Percentiles rank a stretch among this genome's conserved stretches.
Evolutionary conservation across 164 flowering plant species (phyloP).

Genomic region (Platanus orientalis): DNA sequence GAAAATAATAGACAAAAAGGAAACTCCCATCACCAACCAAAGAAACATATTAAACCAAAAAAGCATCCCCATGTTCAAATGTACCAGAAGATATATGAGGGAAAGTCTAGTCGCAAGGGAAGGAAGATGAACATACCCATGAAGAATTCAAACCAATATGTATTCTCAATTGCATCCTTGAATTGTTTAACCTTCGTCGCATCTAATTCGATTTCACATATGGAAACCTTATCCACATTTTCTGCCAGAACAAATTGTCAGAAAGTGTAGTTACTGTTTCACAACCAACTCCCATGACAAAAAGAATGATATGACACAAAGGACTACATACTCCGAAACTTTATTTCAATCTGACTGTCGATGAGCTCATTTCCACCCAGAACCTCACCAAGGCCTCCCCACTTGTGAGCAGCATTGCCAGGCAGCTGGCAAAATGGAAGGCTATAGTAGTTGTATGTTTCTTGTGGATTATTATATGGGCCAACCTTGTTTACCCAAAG

Average conservation of each 20-base stretch:
- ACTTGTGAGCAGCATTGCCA: constrained; percentile 50
- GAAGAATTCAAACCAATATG: constrained; percentile 76
- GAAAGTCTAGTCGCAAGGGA: too few relatives aligned
- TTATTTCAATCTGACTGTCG: constrained; percentile 60
- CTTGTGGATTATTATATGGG: constrained; percentile 80
- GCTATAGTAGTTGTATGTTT: constrained; percentile 70
- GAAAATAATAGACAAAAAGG: too few relatives aligned
- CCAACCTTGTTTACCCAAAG: constrained; percentile 85
- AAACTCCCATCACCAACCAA: too few relatives aligned
- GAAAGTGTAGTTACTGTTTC: neutral
- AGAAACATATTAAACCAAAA: too few relatives aligned
- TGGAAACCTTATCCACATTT: constrained; percentile 44
- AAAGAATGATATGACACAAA: neutral
- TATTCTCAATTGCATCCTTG: constrained; percentile 69
- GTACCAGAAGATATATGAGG: too few relatives aligned
- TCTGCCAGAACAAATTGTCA: constrained; percentile 27
- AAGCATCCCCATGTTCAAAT: too few relatives aligned
- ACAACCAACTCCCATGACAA: neutral
- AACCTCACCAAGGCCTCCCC: constrained; percentile 88
- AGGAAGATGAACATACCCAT: constrained; percentile 45
- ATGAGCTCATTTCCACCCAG: constrained; percentile 83
- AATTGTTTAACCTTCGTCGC: constrained; percentile 59
- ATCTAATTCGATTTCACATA: constrained; percentile 60
- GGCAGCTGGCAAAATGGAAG: constrained; percentile 63
- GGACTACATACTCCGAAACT: constrained; percentile 45